Evolutionary conservation across 495 filamentous ascomycete species (phyloP), one percentile per base, ranked within the genome.

Genomic region (Trichoderma virens): DNA sequence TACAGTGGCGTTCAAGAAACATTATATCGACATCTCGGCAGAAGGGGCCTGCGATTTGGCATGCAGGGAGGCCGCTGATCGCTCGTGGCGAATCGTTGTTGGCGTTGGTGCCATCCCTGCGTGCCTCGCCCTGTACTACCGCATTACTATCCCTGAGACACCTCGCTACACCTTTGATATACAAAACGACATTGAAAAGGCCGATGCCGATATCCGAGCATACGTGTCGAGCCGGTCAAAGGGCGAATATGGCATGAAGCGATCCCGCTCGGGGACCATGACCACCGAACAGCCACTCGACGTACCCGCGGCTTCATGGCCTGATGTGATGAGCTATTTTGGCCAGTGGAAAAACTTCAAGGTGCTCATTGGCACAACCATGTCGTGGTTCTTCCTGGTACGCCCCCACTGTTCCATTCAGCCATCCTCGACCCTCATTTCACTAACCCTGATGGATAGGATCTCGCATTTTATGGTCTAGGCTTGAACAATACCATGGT

Each of bases 61-160:
- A 34, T 92, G 90, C 71, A 79, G 81, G 41, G 71, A 84, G 5
- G 89, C 89, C 14, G 88, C 90, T 3, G 91, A 94, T 76, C 86
- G 89, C 65, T 88, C 91, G 77, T 95, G 91, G 91, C 83, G 91
- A 66, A 81, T 88, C 34, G 81, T 93, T 43, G 87, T 95, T 67
- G 91, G 89, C 13, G 84, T 93, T 43, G 91, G 90, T 62, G 87
- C 86, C 7, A 76, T 94, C 18, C 91, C 91, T 6, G 91, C 86
- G 9, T 85, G 80, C 63, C 80, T 90, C 62, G 90, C 90, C 13
- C 79, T 95, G 23, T 94, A 92, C 75, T 70, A 84, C 74, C 88
- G 90, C 61, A 78, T 93, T 16, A 91, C 89, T 38, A 92, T 93
- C 67, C 89, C 89, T 34, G 90, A 93, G 74, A 90, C 88, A 47